A percentile compares a stretch with the other conserved stretches of the same genome.
phyloP scores from a whole-genome alignment of 176 grass and related monocot genomes.

The Hordeum vulgare region MorexV3_pseudomolecules_assembly NC_058521.1:515024936-515025435 shows the following conservation, averaged over 20 bases:
- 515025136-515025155: background rate
- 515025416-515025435: conserved; percentile 86
- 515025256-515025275: background rate
- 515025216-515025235: background rate
- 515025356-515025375: background rate
- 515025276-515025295: background rate
- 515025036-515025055: background rate
- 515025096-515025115: background rate
- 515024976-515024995: background rate
- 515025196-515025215: background rate
- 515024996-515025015: background rate
- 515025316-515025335: background rate
- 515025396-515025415: conserved; percentile 60
- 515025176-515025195: background rate
- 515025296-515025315: background rate
- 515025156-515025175: background rate
- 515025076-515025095: background rate
- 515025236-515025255: background rate
- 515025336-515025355: background rate
- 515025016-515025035: background rate
- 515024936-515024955: background rate
- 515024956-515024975: background rate
- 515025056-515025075: background rate
- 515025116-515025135: background rate
- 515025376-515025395: background rate